Evolutionary conservation across 805 yeast genomes (phyloP), one percentile per base, ranked within the genome.

Genomic region (Candida hungchunana): DNA sequence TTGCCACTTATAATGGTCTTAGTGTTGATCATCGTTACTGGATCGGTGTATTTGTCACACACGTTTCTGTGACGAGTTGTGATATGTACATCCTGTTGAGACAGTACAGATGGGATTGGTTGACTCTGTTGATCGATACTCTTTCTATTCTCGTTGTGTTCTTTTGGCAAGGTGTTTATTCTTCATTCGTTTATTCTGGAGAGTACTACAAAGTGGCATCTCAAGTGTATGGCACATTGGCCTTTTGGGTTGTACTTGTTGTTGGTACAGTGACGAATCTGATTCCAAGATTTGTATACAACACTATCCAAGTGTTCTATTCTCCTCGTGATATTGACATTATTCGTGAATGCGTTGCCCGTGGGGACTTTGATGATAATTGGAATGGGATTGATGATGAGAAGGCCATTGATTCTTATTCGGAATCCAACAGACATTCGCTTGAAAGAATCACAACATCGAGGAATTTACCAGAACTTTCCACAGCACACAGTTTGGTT

Each of bases 101-200:
- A 50, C 89, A 80, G 56, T 73, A 73, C 51, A 69, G 89, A 56
- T 83, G 94, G 94, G 94, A 83, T 60, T 82, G 86, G 85, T 62
- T 80, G 32, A 71, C 85, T 2, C 51, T 68, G 13, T 53, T 80
- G 39, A 69, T 80, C 41, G 72, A 74, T 34, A 59, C 66, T 2
- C 47, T 83, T 17, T 81, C 89, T 2, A 69, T 77, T 30, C 46
- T 82, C 24, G 53, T 80, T 14, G 66, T 82, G 26, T 80, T 73
- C 56, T 78, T 71, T 30, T 83, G 94, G 94, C 73, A 86, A 4
- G 89, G 90, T 45, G 64, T 80, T 25, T 83, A 89, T 85, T 71
- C 87, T 2, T 63, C 82, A 2, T 55, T 71, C 1, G 39, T 62
- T 1, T 62, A 76, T 40, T 69, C 71, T 15, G 40, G 44, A 9